A percentile compares a stretch with the other conserved stretches of the same genome.
These are phyloP conservation scores for Colletotrichum sp. DNA, from an alignment of 2,329 filamentous ascomycete genomes.

Conservation along the genomic window DNA sequence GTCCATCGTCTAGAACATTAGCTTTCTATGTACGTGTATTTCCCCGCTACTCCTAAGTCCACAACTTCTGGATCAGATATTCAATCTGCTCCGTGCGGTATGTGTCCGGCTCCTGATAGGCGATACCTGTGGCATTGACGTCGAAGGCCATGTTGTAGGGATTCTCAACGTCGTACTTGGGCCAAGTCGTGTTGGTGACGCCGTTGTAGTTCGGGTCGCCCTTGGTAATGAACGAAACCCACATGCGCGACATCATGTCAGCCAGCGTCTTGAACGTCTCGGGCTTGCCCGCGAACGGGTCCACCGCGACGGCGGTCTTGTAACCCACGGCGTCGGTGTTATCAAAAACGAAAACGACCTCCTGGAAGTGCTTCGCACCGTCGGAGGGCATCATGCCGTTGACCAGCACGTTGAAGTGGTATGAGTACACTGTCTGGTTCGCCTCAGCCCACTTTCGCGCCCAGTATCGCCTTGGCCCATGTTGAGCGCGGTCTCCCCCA, in stretches of 20 bases:
- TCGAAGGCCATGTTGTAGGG: slow-evolving; percentile 55
- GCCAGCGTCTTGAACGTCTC: slow-evolving; percentile 46
- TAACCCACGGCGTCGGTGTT: slow-evolving; percentile 57
- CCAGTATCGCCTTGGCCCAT: slow-evolving; percentile 57
- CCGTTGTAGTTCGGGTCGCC: slow-evolving; percentile 45
- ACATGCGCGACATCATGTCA: slow-evolving; percentile 54
- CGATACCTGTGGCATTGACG: slow-evolving; percentile 45
- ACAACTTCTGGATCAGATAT: slow-evolving; percentile 35
- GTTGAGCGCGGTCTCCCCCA: slow-evolving; percentile 60
- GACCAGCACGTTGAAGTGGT: slow-evolving; percentile 47
- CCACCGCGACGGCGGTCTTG: slow-evolving; percentile 44
- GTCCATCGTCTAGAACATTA: neutral
- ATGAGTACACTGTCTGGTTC: slow-evolving; percentile 58
- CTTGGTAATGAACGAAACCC: slow-evolving; percentile 54
- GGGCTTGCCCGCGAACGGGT: slow-evolving; percentile 45
- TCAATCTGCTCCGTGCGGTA: slow-evolving; percentile 47
- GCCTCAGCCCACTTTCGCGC: slow-evolving; percentile 56
- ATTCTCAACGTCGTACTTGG: slow-evolving; percentile 42
- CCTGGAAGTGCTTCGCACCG: slow-evolving; percentile 32
- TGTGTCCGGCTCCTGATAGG: slow-evolving; percentile 49
- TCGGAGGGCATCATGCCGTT: slow-evolving; percentile 20
- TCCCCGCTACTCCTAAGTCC: neutral
- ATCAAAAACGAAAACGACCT: slow-evolving; percentile 49
- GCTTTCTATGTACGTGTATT: neutral
- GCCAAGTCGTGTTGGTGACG: slow-evolving; percentile 37